Evolutionary conservation across 2,329 filamentous ascomycete genomes (phyloP).

Genomic region (Ceratocystiopsis minuta): DNA sequence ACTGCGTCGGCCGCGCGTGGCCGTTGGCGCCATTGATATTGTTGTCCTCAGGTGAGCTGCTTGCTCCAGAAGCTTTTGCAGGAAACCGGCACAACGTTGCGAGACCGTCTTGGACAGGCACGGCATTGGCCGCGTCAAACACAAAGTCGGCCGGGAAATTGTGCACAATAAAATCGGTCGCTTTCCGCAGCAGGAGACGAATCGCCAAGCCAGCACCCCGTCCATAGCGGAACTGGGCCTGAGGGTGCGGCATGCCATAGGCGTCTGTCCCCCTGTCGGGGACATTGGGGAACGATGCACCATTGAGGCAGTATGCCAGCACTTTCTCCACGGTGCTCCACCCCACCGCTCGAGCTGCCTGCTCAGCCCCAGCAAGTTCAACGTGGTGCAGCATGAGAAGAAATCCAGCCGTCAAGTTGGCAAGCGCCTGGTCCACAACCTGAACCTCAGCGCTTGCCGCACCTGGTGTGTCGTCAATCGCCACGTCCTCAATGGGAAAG

Average conservation of each 20-base stretch:
- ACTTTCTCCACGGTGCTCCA: constrained; percentile 10
- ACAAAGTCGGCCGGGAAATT: constrained; percentile 40
- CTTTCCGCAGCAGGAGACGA: constrained; percentile 29
- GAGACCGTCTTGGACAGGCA: no score
- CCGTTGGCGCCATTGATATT: no score
- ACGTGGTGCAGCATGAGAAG: constrained; percentile 8
- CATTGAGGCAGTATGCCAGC: constrained; percentile 10
- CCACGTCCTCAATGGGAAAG: constrained; percentile 2
- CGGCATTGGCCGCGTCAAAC: background rate
- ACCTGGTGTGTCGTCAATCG: no score
- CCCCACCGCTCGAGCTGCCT: constrained; percentile 4
- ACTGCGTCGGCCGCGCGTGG: background rate
- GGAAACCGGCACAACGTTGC: constrained; percentile 1
- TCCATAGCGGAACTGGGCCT: constrained; percentile 30
- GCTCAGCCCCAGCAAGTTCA: constrained; percentile 4
- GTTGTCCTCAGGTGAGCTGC: no score
- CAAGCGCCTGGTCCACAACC: constrained; percentile 1
- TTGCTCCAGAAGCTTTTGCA: no score
- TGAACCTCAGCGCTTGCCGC: no score
- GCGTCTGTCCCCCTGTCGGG: constrained; percentile 13
- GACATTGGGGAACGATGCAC: constrained; percentile 12
- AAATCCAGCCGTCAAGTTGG: constrained; percentile 7
- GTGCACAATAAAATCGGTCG: constrained; percentile 40
- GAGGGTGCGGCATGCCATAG: constrained; percentile 2
- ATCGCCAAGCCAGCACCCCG: constrained; percentile 26